A percentile compares a stretch with the other conserved stretches of the same genome.
These are phyloP conservation scores for Penicillium expansum DNA, from an alignment of 2,329 filamentous ascomycete genomes.

Conservation along the genomic window DNA sequence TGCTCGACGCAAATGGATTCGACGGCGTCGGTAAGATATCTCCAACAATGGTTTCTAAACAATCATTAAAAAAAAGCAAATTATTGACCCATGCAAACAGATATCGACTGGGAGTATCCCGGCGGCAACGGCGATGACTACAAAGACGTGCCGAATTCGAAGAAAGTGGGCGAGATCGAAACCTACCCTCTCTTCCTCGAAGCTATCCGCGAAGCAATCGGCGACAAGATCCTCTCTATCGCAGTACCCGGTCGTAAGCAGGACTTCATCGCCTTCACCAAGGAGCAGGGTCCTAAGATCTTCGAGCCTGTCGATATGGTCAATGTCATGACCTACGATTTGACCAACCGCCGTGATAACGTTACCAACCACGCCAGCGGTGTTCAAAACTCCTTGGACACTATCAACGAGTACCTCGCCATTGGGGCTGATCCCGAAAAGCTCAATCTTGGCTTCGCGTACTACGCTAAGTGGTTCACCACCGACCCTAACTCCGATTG, in stretches of 20 bases:
- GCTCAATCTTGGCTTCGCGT: constrained; percentile 65
- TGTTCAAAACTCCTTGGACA: constrained; percentile 54
- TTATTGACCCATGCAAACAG: constrained; percentile 34
- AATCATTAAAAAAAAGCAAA: not conserved
- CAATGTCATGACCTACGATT: constrained; percentile 70
- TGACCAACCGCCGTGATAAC: constrained; percentile 67
- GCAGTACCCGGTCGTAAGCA: constrained; percentile 61
- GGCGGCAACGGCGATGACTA: constrained; percentile 68
- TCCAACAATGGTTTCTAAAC: not conserved
- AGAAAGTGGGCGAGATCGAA: constrained; percentile 59
- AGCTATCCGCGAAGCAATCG: constrained; percentile 58
- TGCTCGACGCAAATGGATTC: constrained; percentile 61
- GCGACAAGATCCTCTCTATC: constrained; percentile 62
- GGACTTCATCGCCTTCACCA: constrained; percentile 68
- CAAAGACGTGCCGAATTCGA: constrained; percentile 58
- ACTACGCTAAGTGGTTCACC: constrained; percentile 67
- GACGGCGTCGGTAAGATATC: constrained; percentile 58
- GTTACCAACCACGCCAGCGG: constrained; percentile 64
- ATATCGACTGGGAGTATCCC: constrained; percentile 66
- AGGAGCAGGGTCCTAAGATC: constrained; percentile 57
- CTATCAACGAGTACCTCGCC: constrained; percentile 58
- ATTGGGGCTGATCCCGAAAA: constrained; percentile 56
- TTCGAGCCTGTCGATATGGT: constrained; percentile 62
- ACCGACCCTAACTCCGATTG: constrained; percentile 52
- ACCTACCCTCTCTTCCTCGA: constrained; percentile 61